Percentiles rank a stretch among this genome's conserved stretches.
phyloP scores from a whole-genome alignment of 371 early-diverging fungal species.

The Dichotomocladium elegans region DNA sequence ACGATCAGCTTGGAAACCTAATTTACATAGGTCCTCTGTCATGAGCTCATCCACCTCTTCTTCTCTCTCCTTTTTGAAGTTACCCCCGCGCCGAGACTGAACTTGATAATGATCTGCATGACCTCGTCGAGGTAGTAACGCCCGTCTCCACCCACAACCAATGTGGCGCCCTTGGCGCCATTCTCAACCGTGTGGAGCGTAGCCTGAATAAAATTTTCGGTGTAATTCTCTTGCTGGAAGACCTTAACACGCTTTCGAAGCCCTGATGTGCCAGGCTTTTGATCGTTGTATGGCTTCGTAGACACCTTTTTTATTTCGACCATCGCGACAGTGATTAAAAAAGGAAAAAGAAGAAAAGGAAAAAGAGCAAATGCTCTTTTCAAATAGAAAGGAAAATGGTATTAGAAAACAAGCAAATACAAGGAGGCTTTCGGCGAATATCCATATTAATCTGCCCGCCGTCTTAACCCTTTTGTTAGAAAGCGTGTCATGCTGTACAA shows the following conservation, averaged over 20 bases:
- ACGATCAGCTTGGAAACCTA: slow-evolving; percentile 86
- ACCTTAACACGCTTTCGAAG: slow-evolving; percentile 94
- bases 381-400: too few species aligned
- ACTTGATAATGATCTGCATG: slow-evolving; percentile 81
- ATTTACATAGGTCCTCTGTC: too few species aligned
- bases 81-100: slow-evolving; percentile 87
- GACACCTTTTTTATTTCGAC: slow-evolving; percentile 43
- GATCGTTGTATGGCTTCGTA: slow-evolving; percentile 78
- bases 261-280: slow-evolving; percentile 97
- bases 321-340: background rate
- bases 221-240: slow-evolving; percentile 92
- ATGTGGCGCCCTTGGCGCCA: slow-evolving; percentile 71
- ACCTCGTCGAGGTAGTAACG: slow-evolving; percentile 87
- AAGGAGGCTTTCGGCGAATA: too few species aligned
- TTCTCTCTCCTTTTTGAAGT: too few species aligned
- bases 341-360: background rate
- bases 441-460: too few species aligned
- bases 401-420: too few species aligned
- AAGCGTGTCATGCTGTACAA: too few species aligned
- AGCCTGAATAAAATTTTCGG: slow-evolving; percentile 92
- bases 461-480: too few species aligned
- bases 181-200: slow-evolving; percentile 69
- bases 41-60: too few species aligned
- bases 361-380: too few species aligned
- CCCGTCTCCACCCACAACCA: slow-evolving; percentile 98